These are phyloP conservation scores for Hericium alpestre DNA, from an alignment of 768 basidiomycete species.

Conservation along the genomic window DNA sequence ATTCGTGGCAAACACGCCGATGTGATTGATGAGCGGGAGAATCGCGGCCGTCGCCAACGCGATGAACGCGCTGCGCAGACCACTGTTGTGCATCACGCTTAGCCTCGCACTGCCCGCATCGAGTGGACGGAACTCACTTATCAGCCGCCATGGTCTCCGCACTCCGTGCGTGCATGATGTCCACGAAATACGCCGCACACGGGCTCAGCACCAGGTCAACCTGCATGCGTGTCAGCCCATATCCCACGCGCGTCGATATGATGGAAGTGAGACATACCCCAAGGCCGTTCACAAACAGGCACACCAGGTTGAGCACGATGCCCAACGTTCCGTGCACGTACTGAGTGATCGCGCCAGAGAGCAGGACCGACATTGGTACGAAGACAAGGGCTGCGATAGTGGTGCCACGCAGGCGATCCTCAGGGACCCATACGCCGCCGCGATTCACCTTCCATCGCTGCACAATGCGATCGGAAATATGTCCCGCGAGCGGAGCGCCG, in stretches of 20 bases:
- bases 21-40: conserved; percentile 41
- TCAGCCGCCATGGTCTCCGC: conserved; percentile 54
- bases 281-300: conserved; percentile 52
- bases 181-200: conserved; percentile 45
- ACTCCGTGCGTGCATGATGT: conserved; percentile 48
- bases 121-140: conserved; percentile 27
- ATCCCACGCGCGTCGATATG: neutral
- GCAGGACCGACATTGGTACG: conserved; percentile 41
- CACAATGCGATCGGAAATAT: conserved; percentile 45
- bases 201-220: conserved; percentile 49
- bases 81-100: conserved; percentile 23
- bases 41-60: conserved; percentile 34
- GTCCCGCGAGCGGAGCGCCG: conserved; percentile 50
- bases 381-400: conserved; percentile 36
- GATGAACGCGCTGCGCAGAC: conserved; percentile 34
- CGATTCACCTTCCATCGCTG: conserved; percentile 36
- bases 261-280: conserved; percentile 33
- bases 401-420: conserved; percentile 53
- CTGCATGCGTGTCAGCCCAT: conserved; percentile 21
- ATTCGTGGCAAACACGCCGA: conserved; percentile 44
- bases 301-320: conserved; percentile 38
- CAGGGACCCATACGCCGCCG: conserved; percentile 52
- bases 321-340: conserved; percentile 42
- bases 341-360: conserved; percentile 38
- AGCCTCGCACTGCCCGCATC: neutral